Conservation (phyloP, 768 basidiomycete species). For the Galerina sulciceps region DNA sequence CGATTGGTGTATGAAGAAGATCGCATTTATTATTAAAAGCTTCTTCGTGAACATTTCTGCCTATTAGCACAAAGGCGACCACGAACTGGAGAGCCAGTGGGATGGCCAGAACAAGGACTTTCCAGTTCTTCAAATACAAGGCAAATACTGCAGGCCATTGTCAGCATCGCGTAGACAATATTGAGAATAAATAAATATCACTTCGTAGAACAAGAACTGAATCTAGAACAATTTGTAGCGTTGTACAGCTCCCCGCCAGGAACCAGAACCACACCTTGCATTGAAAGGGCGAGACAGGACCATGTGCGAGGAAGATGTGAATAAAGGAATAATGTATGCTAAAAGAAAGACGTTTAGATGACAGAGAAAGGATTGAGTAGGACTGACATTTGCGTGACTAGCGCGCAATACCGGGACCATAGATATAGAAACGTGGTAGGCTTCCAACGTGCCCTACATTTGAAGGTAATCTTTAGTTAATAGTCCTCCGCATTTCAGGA, state of each 20-base stretch:
- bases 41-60: not conserved
- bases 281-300: not conserved
- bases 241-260: not conserved
- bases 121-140: constrained; percentile 6
- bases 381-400: constrained; percentile 5
- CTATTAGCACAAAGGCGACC: not conserved
- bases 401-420: constrained; percentile 4
- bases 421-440: constrained; percentile 4
- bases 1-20: not conserved
- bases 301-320: not conserved
- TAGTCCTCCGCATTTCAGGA: not conserved
- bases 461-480: no score
- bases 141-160: constrained; percentile 5
- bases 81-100: constrained; percentile 5
- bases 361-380: not conserved
- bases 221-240: not conserved
- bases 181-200: not conserved
- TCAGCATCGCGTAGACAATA: not conserved
- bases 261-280: constrained; percentile 10
- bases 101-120: not conserved
- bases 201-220: constrained; percentile 6
- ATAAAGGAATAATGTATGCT: constrained; percentile 9
- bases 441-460: not conserved
- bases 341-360: not conserved
- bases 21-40: constrained; percentile 9